These are phyloP conservation scores for Tulasnella sp. DNA, from an alignment of 768 basidiomycete genomes.

Conservation along the genomic window DNA sequence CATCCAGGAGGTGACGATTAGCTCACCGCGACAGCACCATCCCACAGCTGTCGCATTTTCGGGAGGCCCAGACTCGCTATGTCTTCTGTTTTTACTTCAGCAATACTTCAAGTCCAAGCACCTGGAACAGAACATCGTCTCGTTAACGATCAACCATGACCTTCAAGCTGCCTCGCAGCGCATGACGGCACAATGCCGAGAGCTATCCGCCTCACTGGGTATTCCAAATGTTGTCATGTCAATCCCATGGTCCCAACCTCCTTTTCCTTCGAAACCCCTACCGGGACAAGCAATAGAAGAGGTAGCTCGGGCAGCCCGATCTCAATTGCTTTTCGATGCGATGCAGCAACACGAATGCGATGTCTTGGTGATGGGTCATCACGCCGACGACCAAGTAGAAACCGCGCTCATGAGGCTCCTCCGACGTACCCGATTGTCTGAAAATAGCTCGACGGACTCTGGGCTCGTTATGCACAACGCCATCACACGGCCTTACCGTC, in stretches of 20 bases:
- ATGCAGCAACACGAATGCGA: constrained; percentile 50
- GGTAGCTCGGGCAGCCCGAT: constrained; percentile 62
- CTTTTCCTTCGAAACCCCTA: constrained; percentile 56
- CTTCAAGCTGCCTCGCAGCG: constrained; percentile 60
- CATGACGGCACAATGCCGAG: constrained; percentile 59
- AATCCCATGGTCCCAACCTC: constrained; percentile 61
- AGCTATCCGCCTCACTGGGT: constrained; percentile 50
- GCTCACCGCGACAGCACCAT: neutral
- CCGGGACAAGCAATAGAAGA: constrained; percentile 54
- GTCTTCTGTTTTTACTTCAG: constrained; percentile 69
- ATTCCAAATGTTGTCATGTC: constrained; percentile 53
- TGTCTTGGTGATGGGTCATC: constrained; percentile 70
- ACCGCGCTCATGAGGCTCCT: constrained; percentile 66
- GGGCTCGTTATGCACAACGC: constrained; percentile 49
- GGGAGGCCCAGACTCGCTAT: constrained; percentile 82
- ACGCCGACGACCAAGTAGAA: constrained; percentile 83
- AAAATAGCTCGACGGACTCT: neutral
- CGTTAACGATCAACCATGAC: constrained; percentile 70
- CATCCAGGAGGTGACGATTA: neutral
- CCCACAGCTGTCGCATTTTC: constrained; percentile 72
- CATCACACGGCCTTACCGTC: constrained; percentile 67
- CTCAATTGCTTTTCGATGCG: constrained; percentile 53
- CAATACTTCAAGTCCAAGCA: constrained; percentile 39
- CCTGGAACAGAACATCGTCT: constrained; percentile 47
- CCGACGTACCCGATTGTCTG: constrained; percentile 40